Conservation (phyloP, 148 eudicot genomes). For the Cornus kousa region DNA sequence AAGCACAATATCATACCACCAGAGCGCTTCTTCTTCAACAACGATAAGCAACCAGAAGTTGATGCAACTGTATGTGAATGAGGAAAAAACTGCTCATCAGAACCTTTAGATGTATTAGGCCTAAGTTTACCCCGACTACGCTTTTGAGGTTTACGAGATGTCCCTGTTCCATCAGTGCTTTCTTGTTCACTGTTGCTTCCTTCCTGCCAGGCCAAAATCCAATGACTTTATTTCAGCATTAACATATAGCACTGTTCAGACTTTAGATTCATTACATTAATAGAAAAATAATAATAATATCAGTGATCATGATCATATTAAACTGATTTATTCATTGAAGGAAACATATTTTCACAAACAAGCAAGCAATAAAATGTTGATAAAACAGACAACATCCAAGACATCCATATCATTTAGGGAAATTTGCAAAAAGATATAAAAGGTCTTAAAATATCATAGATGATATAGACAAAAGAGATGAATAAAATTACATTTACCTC, state of each 20-base stretch:
- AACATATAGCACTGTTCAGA: background rate
- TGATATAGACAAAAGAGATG: too few relatives aligned
- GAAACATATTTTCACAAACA: background rate
- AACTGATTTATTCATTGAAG: background rate
- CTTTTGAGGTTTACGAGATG: slow-evolving; percentile 69
- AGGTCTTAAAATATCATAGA: too few relatives aligned
- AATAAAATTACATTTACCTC: too few relatives aligned
- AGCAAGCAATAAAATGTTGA: background rate
- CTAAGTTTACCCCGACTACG: slow-evolving; percentile 59
- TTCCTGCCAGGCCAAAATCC: slow-evolving; percentile 46
- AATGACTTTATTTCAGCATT: background rate
- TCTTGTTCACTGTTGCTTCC: slow-evolving; percentile 96
- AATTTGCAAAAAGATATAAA: too few relatives aligned
- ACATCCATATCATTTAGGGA: too few relatives aligned
- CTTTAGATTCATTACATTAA: background rate
- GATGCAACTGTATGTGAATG: slow-evolving; percentile 52
- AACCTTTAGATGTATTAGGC: slow-evolving; percentile 37
- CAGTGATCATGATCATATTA: background rate
- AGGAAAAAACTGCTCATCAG: slow-evolving; percentile 37
- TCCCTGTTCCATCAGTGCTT: slow-evolving; percentile 74
- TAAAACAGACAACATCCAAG: too few relatives aligned
- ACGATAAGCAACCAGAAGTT: slow-evolving; percentile 66
- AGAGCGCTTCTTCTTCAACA: slow-evolving; percentile 77
- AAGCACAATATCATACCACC: slow-evolving; percentile 54
- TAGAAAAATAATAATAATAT: background rate